Evolutionary conservation across 768 basidiomycete genomes (phyloP).

Genomic region (Scleroderma bovista): DNA sequence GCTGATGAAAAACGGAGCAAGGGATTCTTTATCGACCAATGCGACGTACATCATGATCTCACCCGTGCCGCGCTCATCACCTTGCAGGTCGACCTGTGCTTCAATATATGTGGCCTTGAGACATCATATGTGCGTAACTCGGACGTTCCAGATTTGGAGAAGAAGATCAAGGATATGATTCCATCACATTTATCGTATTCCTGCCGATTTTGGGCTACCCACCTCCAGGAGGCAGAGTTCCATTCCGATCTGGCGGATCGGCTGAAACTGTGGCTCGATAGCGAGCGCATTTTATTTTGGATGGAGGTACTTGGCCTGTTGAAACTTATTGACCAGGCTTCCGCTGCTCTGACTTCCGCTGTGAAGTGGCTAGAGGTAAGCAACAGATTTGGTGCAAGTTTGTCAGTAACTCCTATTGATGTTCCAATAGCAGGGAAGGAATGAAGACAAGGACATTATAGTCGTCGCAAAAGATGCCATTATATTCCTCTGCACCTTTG

Average conservation of each 20-base stretch:
- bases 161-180: constrained; percentile 19
- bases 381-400: constrained; percentile 1
- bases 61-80: constrained; percentile 22
- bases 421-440: background rate
- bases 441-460: constrained; percentile 9
- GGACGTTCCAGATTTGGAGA: constrained; percentile 15
- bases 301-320: constrained; percentile 31
- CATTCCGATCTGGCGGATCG: constrained; percentile 10
- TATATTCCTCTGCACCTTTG: constrained; percentile 29
- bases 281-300: constrained; percentile 31
- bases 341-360: background rate
- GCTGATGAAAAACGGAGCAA: constrained; percentile 16
- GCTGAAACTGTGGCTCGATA: constrained; percentile 14
- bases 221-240: constrained; percentile 12
- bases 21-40: constrained; percentile 9
- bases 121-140: constrained; percentile 29
- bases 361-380: background rate
- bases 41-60: constrained; percentile 15
- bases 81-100: constrained; percentile 29
- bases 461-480: constrained; percentile 19
- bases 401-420: no score
- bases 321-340: background rate
- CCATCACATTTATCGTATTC: constrained; percentile 30
- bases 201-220: constrained; percentile 34
- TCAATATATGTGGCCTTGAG: constrained; percentile 36